Base-by-base conservation (phyloP, 2,329 filamentous ascomycete species). In the Bipolaris bicolor region DNA sequence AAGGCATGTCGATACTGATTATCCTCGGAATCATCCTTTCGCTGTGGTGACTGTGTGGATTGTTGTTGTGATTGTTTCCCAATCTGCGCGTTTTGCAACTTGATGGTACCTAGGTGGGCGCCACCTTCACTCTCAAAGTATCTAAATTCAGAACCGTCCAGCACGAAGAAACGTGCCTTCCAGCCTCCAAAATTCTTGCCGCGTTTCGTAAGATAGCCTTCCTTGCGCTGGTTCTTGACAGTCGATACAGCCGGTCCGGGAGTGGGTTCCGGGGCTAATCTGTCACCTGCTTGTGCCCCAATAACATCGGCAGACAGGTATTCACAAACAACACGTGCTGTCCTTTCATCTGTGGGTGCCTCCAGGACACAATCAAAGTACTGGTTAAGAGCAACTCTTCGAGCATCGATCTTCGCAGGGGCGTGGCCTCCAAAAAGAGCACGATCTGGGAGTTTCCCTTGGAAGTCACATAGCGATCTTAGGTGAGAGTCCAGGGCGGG, bases 101-200 rank as follows among this genome's bases (percentile, higher is more conserved):
- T 97, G 79, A 99, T 98, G 1, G 92, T 94, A 3, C 95, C 95
- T 37, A 98, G 80, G 73, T 97, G 92, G 15, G 92, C 88, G 43
- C 95, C 95, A 47, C 94, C 93, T 3, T 92, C 92, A 1, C 90
- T 87, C 77, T 99, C 95, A 69, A 91, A 98, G 74, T 99, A 99
- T 68, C 90, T 92, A 68, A 99, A 79, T 55, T 88, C 83, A 5
- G 88, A 84, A 9, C 87, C 88, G 66, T 90, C 86, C 3, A 91
- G 79, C 13, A 89, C 82, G 69, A 90, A 90, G 69, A 86, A 90
- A 55, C 88, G 81, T 10, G 92, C 93, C 78, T 99, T 99, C 95
- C 95, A 99, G 47, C 95, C 95, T 49, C 95, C 95, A 78, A 99
- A 99, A 71, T 98, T 98, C 82, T 99, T 99, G 47, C 95, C 95